Evolutionary conservation across 75 land plant species (phyloP).

Genomic region (Picea glauca): DNA sequence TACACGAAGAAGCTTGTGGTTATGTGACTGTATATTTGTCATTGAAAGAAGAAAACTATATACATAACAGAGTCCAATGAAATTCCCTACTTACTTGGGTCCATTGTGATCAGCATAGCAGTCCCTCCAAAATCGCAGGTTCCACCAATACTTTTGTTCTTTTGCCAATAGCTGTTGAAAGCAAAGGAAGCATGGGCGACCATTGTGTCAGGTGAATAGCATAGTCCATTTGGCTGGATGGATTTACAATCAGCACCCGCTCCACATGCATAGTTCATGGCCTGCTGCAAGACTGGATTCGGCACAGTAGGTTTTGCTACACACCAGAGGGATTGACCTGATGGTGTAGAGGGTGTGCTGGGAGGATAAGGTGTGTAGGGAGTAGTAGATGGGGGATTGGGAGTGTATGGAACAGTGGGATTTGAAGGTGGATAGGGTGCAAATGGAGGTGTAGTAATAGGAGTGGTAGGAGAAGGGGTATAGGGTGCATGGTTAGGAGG

Average conservation of each 20-base stretch:
- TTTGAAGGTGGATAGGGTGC: background rate
- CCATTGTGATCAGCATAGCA: slow-evolving; percentile 49
- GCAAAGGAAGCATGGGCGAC: slow-evolving; percentile 69
- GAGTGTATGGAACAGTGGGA: background rate
- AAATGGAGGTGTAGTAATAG: background rate
- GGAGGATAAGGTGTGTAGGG: background rate
- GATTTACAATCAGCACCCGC: slow-evolving; percentile 44
- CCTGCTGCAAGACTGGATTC: slow-evolving; percentile 55
- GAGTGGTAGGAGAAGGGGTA: slow-evolving; percentile 4
- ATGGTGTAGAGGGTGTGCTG: too few species aligned
- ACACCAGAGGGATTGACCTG: slow-evolving; percentile 40
- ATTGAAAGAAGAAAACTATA: too few species aligned
- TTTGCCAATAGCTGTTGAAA: slow-evolving; percentile 77
- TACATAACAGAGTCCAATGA: too few species aligned
- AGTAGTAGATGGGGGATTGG: background rate
- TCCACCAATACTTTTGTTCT: slow-evolving; percentile 31
- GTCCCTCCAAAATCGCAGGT: slow-evolving; percentile 71
- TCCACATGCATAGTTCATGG: slow-evolving; percentile 72
- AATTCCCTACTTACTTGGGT: too few species aligned
- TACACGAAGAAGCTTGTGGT: too few species aligned
- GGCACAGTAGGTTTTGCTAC: slow-evolving; percentile 74
- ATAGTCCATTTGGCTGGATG: slow-evolving; percentile 36
- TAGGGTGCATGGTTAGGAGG: too few species aligned
- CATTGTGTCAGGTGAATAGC: slow-evolving; percentile 53
- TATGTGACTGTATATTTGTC: too few species aligned